Conservation (phyloP, 2,329 filamentous ascomycete genomes). For the Chaetothyriales sp. region DNA sequence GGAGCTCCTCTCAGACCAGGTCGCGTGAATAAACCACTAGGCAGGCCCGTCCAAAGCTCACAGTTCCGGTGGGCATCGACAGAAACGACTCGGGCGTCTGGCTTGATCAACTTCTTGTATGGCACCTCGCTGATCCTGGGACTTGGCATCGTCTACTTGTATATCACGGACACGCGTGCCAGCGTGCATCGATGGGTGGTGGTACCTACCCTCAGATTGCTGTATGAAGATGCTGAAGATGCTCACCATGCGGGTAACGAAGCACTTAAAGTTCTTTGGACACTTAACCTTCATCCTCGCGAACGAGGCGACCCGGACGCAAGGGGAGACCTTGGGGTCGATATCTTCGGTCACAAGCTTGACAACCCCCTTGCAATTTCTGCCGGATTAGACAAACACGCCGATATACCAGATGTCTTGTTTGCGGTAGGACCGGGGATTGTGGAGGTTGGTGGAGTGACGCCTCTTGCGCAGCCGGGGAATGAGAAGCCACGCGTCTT, state of each 20-base stretch:
- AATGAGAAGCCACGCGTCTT: slow-evolving; percentile 85
- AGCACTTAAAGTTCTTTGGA: slow-evolving; percentile 58
- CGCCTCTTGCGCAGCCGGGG: slow-evolving; percentile 71
- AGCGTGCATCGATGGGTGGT: slow-evolving; percentile 55
- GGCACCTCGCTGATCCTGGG: slow-evolving; percentile 41
- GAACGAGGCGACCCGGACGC: slow-evolving; percentile 55
- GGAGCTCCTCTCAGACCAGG: not conserved
- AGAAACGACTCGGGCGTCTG: slow-evolving; percentile 26
- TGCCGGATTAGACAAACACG: slow-evolving; percentile 92
- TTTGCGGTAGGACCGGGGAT: slow-evolving; percentile 74
- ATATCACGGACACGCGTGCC: slow-evolving; percentile 61
- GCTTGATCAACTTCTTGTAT: slow-evolving; percentile 37
- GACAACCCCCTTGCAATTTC: slow-evolving; percentile 85
- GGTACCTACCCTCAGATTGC: slow-evolving; percentile 31
- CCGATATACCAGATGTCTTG: slow-evolving; percentile 70
- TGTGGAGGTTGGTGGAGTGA: slow-evolving; percentile 86
- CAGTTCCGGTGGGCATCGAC: slow-evolving; percentile 13
- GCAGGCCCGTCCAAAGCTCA: not conserved
- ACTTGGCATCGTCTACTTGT: slow-evolving; percentile 44
- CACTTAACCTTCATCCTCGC: slow-evolving; percentile 62
- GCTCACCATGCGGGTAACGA: slow-evolving; percentile 73
- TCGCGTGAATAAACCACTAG: not conserved
- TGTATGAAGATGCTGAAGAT: slow-evolving; percentile 51
- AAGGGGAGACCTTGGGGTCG: slow-evolving; percentile 40
- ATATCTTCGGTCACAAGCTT: slow-evolving; percentile 65